A percentile compares a stretch with the other conserved stretches of the same genome.
Evolutionary conservation across 306 rosid species (phyloP).

Genomic region (Gleditsia sinensis): DNA sequence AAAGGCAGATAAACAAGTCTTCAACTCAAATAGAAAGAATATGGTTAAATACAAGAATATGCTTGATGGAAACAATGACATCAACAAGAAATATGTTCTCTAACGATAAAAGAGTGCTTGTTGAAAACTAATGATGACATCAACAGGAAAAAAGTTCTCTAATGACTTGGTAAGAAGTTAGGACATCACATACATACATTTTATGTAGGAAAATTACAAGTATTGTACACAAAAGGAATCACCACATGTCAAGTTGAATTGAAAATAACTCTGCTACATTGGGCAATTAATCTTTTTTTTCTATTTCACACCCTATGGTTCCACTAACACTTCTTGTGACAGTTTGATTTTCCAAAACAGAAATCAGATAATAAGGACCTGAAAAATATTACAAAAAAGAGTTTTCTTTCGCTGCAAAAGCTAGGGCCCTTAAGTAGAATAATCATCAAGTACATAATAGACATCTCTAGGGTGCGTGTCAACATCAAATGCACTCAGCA

Average conservation of each 20-base stretch:
- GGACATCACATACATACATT: background rate
- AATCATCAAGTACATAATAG: constrained; percentile 4
- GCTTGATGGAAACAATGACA: too few species aligned
- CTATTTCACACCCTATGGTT: too few species aligned
- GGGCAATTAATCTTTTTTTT: too few species aligned
- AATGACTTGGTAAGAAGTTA: constrained; percentile 1
- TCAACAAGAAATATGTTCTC: too few species aligned
- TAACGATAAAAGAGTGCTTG: background rate
- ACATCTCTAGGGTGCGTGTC: background rate
- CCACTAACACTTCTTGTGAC: background rate
- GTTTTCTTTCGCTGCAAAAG: background rate
- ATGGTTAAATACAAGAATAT: background rate
- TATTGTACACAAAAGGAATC: constrained; percentile 18
- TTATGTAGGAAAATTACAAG: background rate
- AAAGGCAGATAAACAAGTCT: constrained; percentile 2
- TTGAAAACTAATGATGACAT: constrained; percentile 8
- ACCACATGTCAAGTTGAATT: background rate
- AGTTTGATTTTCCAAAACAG: background rate
- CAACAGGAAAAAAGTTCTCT: constrained; percentile 3
- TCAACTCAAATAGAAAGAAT: background rate
- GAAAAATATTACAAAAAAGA: background rate
- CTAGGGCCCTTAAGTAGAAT: background rate
- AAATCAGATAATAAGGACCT: background rate
- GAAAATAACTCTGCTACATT: background rate
- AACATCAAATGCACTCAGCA: background rate